Evolutionary conservation across 2,329 filamentous ascomycete species (phyloP), one percentile per base, ranked within the genome.

Genomic region (Colletotrichum melonis): DNA sequence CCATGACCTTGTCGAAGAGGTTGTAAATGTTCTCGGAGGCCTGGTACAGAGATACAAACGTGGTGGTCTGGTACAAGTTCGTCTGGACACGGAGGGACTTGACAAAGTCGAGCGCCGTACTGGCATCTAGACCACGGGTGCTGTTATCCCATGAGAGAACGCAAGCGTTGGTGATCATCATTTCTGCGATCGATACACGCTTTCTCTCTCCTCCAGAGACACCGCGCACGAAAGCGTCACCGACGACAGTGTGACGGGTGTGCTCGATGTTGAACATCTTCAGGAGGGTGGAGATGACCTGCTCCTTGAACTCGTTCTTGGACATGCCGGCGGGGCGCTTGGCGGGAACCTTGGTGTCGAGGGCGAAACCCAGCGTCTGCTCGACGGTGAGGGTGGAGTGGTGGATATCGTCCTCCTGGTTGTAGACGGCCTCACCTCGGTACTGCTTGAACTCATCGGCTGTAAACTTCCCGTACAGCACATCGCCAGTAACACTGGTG

Each of bases 221-320:
- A 80, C 95, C 95, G 63, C 94, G 92, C 24, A 97, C 89, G 75
- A 96, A 95, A 1, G 91, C 89, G 75, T 97, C 93, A 8, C 95
- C 95, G 30, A 98, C 94, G 35, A 96, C 91, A 0, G 95, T 98
- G 80, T 95, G 90, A 64, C 91, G 89, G 0, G 95, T 97, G 81
- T 98, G 95, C 81, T 95, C 93, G 67, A 98, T 97, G 80, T 96
- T 97, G 87, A 98, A 97, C 93, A 97, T 97, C 79, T 94, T 94
- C 64, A 98, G 86, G 72, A 98, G 87, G 78, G 92, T 90, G 22
- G 90, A 88, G 74, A 95, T 88, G 70, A 97, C 91, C 77, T 91
- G 91, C 63, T 93, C 88, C 84, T 95, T 95, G 85, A 96, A 96
- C 19, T 93, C 91, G 6, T 83, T 81, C 80, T 93, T 93, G 52